Conservation (phyloP, 2,329 filamentous ascomycete genomes). For the Trichoderma sp. region DNA sequence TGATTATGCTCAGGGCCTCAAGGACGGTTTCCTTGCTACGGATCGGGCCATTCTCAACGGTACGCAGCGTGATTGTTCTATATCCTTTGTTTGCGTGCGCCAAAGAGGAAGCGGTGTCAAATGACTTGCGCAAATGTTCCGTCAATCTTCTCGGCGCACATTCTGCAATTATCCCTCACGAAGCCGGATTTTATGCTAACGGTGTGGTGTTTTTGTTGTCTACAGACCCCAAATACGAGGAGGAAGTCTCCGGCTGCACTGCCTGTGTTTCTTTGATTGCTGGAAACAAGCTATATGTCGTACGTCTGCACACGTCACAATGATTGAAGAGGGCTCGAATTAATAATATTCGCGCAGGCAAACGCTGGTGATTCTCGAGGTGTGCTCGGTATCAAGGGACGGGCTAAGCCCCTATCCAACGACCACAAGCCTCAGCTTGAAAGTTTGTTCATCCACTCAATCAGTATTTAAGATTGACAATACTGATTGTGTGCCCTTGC, state of each 20-base stretch:
- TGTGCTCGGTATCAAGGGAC: conserved; percentile 92
- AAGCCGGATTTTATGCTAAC: neutral
- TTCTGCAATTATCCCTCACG: neutral
- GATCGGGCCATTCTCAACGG: conserved; percentile 94
- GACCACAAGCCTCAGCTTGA: conserved; percentile 99
- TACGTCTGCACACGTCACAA: conserved; percentile 53
- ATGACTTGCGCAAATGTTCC: neutral
- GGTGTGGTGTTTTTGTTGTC: neutral
- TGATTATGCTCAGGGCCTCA: conserved; percentile 91
- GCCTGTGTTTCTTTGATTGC: conserved; percentile 88
- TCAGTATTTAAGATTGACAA: neutral
- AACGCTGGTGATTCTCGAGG: conserved; percentile 96
- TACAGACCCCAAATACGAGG: conserved; percentile 91
- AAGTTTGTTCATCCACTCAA: conserved; percentile 54
- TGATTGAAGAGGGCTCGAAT: neutral
- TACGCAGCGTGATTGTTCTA: conserved; percentile 43
- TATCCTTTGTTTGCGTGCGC: conserved; percentile 2
- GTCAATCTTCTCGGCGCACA: neutral
- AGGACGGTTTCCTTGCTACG: conserved; percentile 94
- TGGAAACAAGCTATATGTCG: conserved; percentile 89
- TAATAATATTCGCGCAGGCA: conserved; percentile 56
- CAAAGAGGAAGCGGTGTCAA: neutral
- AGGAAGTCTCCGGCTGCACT: conserved; percentile 97
- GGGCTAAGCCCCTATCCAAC: conserved; percentile 96
- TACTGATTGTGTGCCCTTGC: conserved; percentile 23